Percentiles rank a stretch among this genome's conserved stretches.
Evolutionary conservation across 805 yeast genomes (phyloP).

Genomic region (Middelhovenomyces tepae): DNA sequence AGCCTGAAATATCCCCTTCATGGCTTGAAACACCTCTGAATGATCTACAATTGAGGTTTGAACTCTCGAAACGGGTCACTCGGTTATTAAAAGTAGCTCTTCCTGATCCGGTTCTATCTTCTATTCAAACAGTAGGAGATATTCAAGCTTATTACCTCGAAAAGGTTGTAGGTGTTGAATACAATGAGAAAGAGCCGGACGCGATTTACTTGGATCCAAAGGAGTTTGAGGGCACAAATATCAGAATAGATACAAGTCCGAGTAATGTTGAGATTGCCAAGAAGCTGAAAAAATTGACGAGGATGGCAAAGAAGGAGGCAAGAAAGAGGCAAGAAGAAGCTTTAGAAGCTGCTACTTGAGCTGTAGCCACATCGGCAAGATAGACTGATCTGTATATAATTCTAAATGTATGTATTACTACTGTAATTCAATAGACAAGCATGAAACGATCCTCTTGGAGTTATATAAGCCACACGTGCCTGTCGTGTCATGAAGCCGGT

Average conservation of each 20-base stretch:
- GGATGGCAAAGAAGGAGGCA: constrained; percentile 35
- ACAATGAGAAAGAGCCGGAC: constrained; percentile 63
- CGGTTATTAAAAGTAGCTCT: constrained; percentile 41
- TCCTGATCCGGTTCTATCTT: constrained; percentile 42
- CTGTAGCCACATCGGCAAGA: no score
- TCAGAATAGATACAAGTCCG: constrained; percentile 37
- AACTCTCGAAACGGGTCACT: constrained; percentile 40
- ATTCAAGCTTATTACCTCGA: constrained; percentile 32
- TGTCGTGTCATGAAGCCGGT: no score
- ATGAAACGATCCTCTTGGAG: no score
- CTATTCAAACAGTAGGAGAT: constrained; percentile 31
- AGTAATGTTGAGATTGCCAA: constrained; percentile 37
- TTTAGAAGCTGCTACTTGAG: no score
- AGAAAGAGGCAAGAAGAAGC: constrained; percentile 18
- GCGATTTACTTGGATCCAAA: constrained; percentile 54
- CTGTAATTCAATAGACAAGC: no score
- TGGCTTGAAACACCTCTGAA: constrained; percentile 20
- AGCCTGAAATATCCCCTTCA: no score
- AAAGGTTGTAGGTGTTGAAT: constrained; percentile 34
- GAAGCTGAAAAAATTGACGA: constrained; percentile 38
- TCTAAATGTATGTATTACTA: no score
- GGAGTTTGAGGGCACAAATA: constrained; percentile 49
- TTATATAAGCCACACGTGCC: no score
- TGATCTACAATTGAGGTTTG: constrained; percentile 44
- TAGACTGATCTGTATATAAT: no score